Evolutionary conservation across 441 rosid species (phyloP).

Genomic region (Erodium moschatum): DNA sequence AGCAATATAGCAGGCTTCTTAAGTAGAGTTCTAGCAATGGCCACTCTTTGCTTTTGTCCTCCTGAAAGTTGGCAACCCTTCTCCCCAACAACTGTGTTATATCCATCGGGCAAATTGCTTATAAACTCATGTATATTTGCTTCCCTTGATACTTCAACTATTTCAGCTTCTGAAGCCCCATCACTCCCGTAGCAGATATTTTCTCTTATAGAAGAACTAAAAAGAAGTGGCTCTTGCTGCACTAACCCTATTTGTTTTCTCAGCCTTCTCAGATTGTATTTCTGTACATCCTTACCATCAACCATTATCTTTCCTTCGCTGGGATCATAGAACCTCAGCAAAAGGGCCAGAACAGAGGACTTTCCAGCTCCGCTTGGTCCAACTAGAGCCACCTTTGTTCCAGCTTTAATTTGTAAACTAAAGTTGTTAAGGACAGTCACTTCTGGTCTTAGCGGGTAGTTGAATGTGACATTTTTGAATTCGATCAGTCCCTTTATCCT

Average conservation of each 20-base stretch:
- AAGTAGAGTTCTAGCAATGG: constrained; percentile 50
- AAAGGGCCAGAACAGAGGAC: constrained; percentile 51
- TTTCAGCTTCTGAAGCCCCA: constrained; percentile 44
- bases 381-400: constrained; percentile 42
- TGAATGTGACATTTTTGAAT: constrained; percentile 39
- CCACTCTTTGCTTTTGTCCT: constrained; percentile 59
- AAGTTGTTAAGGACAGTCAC: constrained; percentile 44
- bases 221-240: constrained; percentile 30
- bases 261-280: neutral
- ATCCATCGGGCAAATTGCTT: constrained; percentile 47
- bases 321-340: constrained; percentile 46
- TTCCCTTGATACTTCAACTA: constrained; percentile 38
- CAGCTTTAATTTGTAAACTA: constrained; percentile 43
- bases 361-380: constrained; percentile 71
- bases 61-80: constrained; percentile 65
- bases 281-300: constrained; percentile 16
- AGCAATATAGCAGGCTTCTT: constrained; percentile 19
- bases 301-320: constrained; percentile 19
- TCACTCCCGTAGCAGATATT: constrained; percentile 38
- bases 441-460: constrained; percentile 50
- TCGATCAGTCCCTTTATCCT: constrained; percentile 36
- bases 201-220: constrained; percentile 31
- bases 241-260: constrained; percentile 22
- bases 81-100: constrained; percentile 55
- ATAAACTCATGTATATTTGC: constrained; percentile 49